Conservation (phyloP, 1,139 yeast species). For the Hansenula anomala region DNA sequence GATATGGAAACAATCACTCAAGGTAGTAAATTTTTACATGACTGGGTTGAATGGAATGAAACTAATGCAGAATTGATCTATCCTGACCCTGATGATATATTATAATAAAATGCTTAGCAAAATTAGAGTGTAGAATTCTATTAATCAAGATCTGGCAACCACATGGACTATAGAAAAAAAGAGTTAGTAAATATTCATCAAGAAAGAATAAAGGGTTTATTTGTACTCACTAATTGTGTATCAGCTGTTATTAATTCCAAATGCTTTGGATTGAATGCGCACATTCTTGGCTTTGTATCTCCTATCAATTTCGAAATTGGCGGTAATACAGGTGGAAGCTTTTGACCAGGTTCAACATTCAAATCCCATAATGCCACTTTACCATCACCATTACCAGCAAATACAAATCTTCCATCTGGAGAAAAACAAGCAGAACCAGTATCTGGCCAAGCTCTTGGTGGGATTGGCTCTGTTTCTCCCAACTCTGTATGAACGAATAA, state of each 20-base stretch:
- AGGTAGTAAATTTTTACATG: slow-evolving; percentile 43
- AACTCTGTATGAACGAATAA: too few relatives aligned
- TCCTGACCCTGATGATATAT: slow-evolving; percentile 40
- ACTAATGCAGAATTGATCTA: slow-evolving; percentile 65
- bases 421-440: slow-evolving; percentile 66
- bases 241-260: slow-evolving; percentile 83
- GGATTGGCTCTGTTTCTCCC: slow-evolving; percentile 37
- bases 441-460: slow-evolving; percentile 42
- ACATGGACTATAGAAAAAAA: slow-evolving; percentile 8
- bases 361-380: slow-evolving; percentile 60
- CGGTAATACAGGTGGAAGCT: slow-evolving; percentile 7
- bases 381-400: slow-evolving; percentile 57
- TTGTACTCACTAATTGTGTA: slow-evolving; percentile 5
- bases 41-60: slow-evolving; percentile 74
- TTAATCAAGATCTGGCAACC: slow-evolving; percentile 15
- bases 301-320: slow-evolving; percentile 27
- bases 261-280: slow-evolving; percentile 74
- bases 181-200: background rate
- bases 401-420: slow-evolving; percentile 74
- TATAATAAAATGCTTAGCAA: too few relatives aligned
- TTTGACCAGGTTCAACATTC: slow-evolving; percentile 1
- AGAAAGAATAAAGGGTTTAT: background rate
- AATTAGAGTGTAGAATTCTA: too few relatives aligned
- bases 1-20: slow-evolving; percentile 61
- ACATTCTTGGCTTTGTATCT: slow-evolving; percentile 48